A percentile compares a stretch with the other conserved stretches of the same genome.
These are phyloP conservation scores for Hypomyces rosellus DNA, from an alignment of 2,329 filamentous ascomycete genomes.

Conservation along the genomic window DNA sequence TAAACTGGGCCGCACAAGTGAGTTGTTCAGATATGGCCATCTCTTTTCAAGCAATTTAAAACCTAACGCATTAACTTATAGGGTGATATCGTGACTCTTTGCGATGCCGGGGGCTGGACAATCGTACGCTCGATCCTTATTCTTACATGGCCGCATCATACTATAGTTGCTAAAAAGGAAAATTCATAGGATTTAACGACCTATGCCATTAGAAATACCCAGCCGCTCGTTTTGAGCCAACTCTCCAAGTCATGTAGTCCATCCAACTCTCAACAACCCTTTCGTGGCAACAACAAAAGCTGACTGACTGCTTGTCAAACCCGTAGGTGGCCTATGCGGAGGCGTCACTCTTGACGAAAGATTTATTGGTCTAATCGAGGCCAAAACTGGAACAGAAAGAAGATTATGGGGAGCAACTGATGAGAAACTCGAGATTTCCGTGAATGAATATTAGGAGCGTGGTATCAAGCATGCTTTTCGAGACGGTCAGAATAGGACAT, in stretches of 20 bases:
- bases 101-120: constrained; percentile 28
- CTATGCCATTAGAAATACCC: constrained; percentile 20
- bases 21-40: too few relatives aligned
- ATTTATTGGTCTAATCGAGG: constrained; percentile 22
- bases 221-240: constrained; percentile 26
- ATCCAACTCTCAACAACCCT: neutral
- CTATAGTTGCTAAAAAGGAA: neutral
- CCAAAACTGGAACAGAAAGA: constrained; percentile 12
- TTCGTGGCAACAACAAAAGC: too few relatives aligned
- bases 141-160: neutral
- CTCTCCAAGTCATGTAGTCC: constrained; percentile 15
- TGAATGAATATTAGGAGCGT: constrained; percentile 20
- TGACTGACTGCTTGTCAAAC: neutral
- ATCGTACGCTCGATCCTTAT: constrained; percentile 16
- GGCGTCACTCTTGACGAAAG: constrained; percentile 32
- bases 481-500: constrained; percentile 7
- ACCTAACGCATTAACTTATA: neutral
- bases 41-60: neutral
- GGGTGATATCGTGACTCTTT: constrained; percentile 22
- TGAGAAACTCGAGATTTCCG: constrained; percentile 3
- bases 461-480: constrained; percentile 18
- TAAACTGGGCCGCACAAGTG: neutral
- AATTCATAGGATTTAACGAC: constrained; percentile 30
- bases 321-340: constrained; percentile 29
- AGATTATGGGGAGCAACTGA: neutral